A percentile compares a stretch with the other conserved stretches of the same genome.
Conservation (phyloP, 169 alveolate genomes). For the Ichthyophthirius multifiliis region DNA sequence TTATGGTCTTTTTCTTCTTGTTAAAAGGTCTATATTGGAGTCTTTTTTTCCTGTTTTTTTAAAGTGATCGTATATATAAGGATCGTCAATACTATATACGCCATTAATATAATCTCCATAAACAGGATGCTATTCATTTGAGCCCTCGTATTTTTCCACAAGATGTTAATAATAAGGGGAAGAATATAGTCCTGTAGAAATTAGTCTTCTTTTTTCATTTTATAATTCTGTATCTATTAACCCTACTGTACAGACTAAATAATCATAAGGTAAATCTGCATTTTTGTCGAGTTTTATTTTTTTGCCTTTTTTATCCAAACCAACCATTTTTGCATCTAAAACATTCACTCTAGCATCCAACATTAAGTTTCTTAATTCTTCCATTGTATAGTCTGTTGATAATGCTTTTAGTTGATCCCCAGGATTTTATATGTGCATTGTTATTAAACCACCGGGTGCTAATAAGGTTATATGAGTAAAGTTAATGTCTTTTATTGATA, state of each 20-base stretch:
- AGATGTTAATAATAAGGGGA: constrained; percentile 28
- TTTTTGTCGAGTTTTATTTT: constrained; percentile 49
- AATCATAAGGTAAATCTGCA: constrained; percentile 35
- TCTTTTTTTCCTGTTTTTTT: constrained; percentile 49
- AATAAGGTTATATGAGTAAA: constrained; percentile 82
- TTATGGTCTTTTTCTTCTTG: constrained; percentile 75
- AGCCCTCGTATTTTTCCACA: not conserved
- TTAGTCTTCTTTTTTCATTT: constrained; percentile 30
- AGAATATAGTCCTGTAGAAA: constrained; percentile 43
- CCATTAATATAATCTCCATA: constrained; percentile 24
- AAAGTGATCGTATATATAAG: constrained; percentile 80
- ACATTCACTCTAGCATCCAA: constrained; percentile 86
- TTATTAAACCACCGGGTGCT: constrained; percentile 90
- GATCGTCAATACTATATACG: constrained; percentile 80
- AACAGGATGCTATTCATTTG: not conserved
- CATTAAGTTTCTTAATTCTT: constrained; percentile 78
- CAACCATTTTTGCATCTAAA: constrained; percentile 83
- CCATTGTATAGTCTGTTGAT: constrained; percentile 69
- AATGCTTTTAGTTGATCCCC: constrained; percentile 65
- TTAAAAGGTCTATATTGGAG: constrained; percentile 52
- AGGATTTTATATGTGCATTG: constrained; percentile 74
- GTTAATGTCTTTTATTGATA: constrained; percentile 77
- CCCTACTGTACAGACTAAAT: constrained; percentile 51
- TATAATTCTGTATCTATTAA: constrained; percentile 45
- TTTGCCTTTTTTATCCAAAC: constrained; percentile 70